phyloP scores from a whole-genome alignment of 345 rosid species.

The Euclidium syriacum region DNA sequence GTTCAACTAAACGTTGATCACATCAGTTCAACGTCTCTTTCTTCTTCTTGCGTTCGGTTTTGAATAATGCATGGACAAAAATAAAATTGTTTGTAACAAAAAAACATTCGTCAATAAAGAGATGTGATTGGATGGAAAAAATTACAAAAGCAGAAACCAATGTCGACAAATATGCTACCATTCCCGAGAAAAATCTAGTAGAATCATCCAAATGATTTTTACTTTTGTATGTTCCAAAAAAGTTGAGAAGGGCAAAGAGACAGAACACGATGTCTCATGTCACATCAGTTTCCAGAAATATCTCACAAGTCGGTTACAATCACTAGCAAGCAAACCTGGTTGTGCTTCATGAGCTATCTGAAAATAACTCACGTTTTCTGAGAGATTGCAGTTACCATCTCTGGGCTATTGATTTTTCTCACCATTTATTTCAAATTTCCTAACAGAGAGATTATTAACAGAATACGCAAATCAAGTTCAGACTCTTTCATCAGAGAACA shows the following conservation, averaged over 20 bases:
- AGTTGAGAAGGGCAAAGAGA: constrained; percentile 12
- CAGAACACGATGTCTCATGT: constrained; percentile 17
- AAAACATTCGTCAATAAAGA: constrained; percentile 7
- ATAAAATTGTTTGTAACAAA: background rate
- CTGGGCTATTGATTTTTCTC: no score
- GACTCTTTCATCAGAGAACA: no score
- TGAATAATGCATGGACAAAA: constrained; percentile 38
- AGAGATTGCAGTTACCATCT: no score
- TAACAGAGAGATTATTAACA: no score
- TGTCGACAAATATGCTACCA: background rate
- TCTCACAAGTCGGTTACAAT: background rate
- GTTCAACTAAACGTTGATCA: constrained; percentile 33
- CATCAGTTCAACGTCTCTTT: constrained; percentile 40
- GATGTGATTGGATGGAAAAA: constrained; percentile 1
- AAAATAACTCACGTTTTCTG: background rate
- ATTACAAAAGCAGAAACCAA: constrained; percentile 13
- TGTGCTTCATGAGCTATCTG: constrained; percentile 13
- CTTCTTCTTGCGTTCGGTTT: constrained; percentile 38
- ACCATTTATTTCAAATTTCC: no score
- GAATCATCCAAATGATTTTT: background rate
- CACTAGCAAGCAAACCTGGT: background rate
- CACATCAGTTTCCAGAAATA: constrained; percentile 21
- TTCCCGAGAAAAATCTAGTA: constrained; percentile 6
- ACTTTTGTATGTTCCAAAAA: constrained; percentile 11
- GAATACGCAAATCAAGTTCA: no score